Conservation (phyloP, 225 moss, liverwort and hornwort genomes). For the Polytrichum commune region DNA sequence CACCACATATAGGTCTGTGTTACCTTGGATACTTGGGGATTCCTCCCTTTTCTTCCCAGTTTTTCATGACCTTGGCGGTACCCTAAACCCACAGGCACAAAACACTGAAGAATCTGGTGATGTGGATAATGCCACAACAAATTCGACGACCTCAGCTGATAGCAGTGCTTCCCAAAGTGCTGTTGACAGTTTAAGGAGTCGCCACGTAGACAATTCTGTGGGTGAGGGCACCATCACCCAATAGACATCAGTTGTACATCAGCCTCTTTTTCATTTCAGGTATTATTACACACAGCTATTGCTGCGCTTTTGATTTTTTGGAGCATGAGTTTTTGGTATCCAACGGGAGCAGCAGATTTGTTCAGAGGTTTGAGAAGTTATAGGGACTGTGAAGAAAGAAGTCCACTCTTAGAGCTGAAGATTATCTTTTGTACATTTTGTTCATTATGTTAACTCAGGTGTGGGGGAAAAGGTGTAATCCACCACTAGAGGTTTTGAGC, state of each 20-base stretch:
- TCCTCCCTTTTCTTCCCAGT: constrained; percentile 47
- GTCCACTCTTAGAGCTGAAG: too few relatives aligned
- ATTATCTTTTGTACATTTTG: too few relatives aligned
- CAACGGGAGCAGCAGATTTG: constrained; percentile 19
- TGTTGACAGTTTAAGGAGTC: constrained; percentile 1
- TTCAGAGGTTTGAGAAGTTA: constrained; percentile 10
- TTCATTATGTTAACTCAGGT: too few relatives aligned
- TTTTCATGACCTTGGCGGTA: constrained; percentile 42
- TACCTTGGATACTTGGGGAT: constrained; percentile 62
- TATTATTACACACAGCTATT: not conserved
- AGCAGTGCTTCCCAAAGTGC: constrained; percentile 8
- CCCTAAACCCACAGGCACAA: constrained; percentile 14
- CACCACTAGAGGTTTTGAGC: too few relatives aligned
- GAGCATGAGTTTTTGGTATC: constrained; percentile 7
- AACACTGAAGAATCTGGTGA: constrained; percentile 10
- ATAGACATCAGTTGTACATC: not conserved
- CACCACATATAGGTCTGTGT: constrained; percentile 29
- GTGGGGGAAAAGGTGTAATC: too few relatives aligned
- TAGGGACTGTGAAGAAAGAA: not conserved
- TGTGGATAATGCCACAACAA: not conserved
- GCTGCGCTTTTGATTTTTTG: not conserved
- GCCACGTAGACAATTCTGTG: not conserved
- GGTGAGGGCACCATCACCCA: not conserved
- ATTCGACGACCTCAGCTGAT: not conserved
- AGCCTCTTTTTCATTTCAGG: not conserved